phyloP scores from a whole-genome alignment of 345 rosid genomes.

The Eucalyptus regnans region DNA sequence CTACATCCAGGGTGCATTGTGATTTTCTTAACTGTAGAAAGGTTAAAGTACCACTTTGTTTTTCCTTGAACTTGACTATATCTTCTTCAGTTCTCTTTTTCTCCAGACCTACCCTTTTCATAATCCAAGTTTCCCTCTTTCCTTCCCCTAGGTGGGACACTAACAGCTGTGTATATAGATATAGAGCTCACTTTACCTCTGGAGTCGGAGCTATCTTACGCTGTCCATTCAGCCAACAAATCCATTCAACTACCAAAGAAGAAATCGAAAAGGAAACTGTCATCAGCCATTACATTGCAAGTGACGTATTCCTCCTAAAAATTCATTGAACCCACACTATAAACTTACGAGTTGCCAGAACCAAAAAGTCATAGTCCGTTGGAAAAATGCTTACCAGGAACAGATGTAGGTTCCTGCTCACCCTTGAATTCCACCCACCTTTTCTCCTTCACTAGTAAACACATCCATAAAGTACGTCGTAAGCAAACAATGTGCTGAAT shows the following conservation, averaged over 20 bases:
- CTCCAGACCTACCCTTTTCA: neutral
- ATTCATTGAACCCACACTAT: neutral
- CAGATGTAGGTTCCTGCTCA: slow-evolving; percentile 76
- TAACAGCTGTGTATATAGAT: neutral
- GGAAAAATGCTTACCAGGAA: slow-evolving; percentile 48
- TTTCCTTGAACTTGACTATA: neutral
- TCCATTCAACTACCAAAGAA: slow-evolving; percentile 83
- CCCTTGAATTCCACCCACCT: slow-evolving; percentile 84
- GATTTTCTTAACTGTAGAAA: neutral
- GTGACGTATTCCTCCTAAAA: neutral
- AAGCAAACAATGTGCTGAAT: neutral
- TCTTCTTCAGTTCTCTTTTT: neutral
- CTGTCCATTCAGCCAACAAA: slow-evolving; percentile 97
- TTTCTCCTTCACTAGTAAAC: slow-evolving; percentile 80
- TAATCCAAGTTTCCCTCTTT: neutral
- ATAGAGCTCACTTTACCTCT: slow-evolving; percentile 33
- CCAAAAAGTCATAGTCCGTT: neutral
- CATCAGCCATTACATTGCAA: neutral
- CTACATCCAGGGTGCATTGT: neutral
- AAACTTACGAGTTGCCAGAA: neutral
- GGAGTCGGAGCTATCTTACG: slow-evolving; percentile 76
- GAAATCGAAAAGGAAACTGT: neutral
- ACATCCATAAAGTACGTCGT: neutral
- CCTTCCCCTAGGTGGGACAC: neutral
- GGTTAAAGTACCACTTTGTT: neutral